phyloP scores from a whole-genome alignment of 169 alveolate genomes.

The Cytauxzoon felis region DNA sequence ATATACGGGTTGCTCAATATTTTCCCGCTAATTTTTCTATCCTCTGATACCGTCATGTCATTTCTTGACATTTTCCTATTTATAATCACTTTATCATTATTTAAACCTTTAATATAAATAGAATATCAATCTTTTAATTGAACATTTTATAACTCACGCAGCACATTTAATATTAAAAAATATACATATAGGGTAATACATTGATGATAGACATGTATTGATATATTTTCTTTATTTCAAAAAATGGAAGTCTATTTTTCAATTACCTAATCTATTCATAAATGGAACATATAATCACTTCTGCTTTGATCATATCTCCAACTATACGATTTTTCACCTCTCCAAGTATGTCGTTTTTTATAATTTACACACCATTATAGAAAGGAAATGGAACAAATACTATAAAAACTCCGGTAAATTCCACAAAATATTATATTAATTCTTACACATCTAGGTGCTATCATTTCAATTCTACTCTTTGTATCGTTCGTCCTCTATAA shows the following conservation, averaged over 20 bases:
- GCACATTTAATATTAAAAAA: no score
- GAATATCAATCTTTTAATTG: no score
- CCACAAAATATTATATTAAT: background rate
- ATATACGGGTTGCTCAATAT: no score
- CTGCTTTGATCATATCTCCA: conserved; percentile 25
- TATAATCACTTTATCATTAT: background rate
- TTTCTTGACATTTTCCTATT: background rate
- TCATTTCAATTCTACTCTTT: background rate
- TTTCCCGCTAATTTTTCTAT: no score
- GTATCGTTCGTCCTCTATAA: background rate
- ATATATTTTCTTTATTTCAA: no score
- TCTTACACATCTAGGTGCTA: background rate
- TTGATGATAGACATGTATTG: no score
- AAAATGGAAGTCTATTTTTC: no score
- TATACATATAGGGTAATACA: no score
- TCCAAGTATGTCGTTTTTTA: conserved; percentile 19
- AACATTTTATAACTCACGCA: no score
- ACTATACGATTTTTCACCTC: conserved; percentile 14
- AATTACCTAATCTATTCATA: background rate
- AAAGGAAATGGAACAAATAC: conserved; percentile 32
- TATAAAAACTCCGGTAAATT: background rate
- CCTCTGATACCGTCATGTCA: no score
- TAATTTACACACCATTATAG: background rate
- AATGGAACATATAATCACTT: conserved; percentile 8
- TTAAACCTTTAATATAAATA: no score